Conservation (phyloP, 1,139 yeast species). For the Zygosaccharomyces sapae region DNA sequence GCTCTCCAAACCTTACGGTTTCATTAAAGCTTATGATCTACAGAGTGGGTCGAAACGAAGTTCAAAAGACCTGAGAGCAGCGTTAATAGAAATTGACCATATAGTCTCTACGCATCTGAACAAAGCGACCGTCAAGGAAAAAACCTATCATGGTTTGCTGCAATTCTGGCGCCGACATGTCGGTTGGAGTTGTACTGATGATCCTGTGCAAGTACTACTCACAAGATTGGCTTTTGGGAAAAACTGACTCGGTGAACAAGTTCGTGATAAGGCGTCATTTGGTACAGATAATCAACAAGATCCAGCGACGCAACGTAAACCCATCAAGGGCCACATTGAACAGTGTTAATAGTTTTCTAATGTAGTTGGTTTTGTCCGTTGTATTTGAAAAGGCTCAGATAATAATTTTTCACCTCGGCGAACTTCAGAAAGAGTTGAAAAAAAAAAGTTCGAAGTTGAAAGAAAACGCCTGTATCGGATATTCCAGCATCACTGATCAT, state of each 20-base stretch:
- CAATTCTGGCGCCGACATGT: conserved; percentile 61
- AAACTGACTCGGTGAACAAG: conserved; percentile 40
- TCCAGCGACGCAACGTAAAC: conserved; percentile 42
- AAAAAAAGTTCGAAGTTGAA: background rate
- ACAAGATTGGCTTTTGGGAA: conserved; percentile 39
- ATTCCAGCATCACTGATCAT: background rate
- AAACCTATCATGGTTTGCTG: conserved; percentile 47
- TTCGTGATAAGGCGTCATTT: conserved; percentile 55
- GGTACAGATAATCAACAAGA: conserved; percentile 45
- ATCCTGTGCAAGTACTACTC: conserved; percentile 48
- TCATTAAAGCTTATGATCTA: conserved; percentile 18
- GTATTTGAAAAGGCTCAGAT: background rate
- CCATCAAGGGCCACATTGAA: conserved; percentile 78
- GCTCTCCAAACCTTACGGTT: background rate
- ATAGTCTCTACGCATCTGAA: conserved; percentile 1
- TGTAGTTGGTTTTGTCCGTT: conserved; percentile 28
- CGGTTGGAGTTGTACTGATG: conserved; percentile 56
- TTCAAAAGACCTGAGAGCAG: conserved; percentile 25
- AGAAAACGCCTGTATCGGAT: background rate
- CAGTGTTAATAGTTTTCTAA: conserved; percentile 49
- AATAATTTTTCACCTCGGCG: conserved; percentile 1
- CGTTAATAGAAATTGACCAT: conserved; percentile 21
- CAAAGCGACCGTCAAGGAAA: background rate
- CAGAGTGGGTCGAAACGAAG: conserved; percentile 33
- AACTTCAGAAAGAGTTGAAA: background rate